These are phyloP conservation scores for Candida alai DNA, from an alignment of 805 yeast genomes.

Conservation along the genomic window DNA sequence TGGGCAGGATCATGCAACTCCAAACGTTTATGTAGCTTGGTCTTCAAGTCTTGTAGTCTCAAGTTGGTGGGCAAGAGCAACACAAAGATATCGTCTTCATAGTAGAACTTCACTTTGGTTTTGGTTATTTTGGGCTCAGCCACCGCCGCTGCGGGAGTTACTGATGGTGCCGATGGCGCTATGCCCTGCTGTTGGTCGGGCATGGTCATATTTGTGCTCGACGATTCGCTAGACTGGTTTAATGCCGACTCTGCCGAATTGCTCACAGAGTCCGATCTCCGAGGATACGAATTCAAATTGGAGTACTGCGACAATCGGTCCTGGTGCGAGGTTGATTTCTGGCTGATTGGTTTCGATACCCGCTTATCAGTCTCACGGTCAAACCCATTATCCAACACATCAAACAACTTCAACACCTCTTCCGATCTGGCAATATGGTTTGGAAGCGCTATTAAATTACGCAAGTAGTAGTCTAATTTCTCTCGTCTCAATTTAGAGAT, in stretches of 20 bases:
- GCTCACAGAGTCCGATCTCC: slow-evolving; percentile 9
- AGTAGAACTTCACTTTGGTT: slow-evolving; percentile 69
- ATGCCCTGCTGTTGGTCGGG: slow-evolving; percentile 7
- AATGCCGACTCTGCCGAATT: slow-evolving; percentile 18
- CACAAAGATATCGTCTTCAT: slow-evolving; percentile 79
- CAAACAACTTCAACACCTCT: slow-evolving; percentile 69
- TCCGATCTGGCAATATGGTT: slow-evolving; percentile 66
- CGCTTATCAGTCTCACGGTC: slow-evolving; percentile 48
- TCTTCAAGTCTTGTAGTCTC: slow-evolving; percentile 45
- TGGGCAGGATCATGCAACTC: slow-evolving; percentile 30
- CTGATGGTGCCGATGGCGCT: no score
- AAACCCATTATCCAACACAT: slow-evolving; percentile 53
- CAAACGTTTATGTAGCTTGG: slow-evolving; percentile 48
- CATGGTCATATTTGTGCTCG: slow-evolving; percentile 16
- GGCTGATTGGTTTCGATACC: slow-evolving; percentile 35
- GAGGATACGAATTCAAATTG: slow-evolving; percentile 19
- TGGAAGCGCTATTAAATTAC: slow-evolving; percentile 67
- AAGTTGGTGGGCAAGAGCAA: slow-evolving; percentile 50
- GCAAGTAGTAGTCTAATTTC: slow-evolving; percentile 50
- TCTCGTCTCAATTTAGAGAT: slow-evolving; percentile 52
- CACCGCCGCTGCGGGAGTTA: slow-evolving; percentile 20
- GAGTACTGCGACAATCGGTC: slow-evolving; percentile 53
- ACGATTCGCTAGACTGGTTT: slow-evolving; percentile 14
- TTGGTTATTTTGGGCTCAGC: slow-evolving; percentile 28
- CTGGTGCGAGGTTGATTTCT: slow-evolving; percentile 43